Percentiles rank a stretch among this genome's conserved stretches.
Conservation (phyloP, 1,284 basidiomycete genomes). For the Sanghuangporus weigelae region DNA sequence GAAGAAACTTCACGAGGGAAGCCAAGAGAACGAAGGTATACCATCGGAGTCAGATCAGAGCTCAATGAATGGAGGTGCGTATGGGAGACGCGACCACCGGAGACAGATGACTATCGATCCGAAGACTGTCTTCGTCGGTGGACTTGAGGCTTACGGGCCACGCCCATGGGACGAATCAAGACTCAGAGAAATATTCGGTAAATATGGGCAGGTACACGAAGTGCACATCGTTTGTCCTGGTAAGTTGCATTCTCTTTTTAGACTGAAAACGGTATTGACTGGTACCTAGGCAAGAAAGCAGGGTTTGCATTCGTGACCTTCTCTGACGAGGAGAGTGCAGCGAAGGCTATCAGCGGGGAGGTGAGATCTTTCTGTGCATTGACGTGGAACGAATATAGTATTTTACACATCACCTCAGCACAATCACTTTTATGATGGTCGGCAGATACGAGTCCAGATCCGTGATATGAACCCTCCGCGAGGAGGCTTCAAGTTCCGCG, state of each 20-base stretch:
- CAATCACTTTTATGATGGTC: slow-evolving; percentile 59
- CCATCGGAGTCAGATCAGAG: neutral
- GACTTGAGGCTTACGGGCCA: slow-evolving; percentile 57
- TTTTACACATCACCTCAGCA: slow-evolving; percentile 41
- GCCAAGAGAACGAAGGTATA: neutral
- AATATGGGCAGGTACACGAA: slow-evolving; percentile 57
- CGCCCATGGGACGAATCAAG: slow-evolving; percentile 63
- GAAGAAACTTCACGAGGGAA: neutral
- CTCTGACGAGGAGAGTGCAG: slow-evolving; percentile 50
- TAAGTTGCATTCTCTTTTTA: slow-evolving; percentile 11
- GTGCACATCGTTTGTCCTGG: slow-evolving; percentile 51
- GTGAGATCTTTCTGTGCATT: slow-evolving; percentile 30
- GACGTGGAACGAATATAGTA: neutral
- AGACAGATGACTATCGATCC: slow-evolving; percentile 45
- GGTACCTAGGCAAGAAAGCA: slow-evolving; percentile 45
- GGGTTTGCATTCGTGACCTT: slow-evolving; percentile 75
- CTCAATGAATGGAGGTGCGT: slow-evolving; percentile 6
- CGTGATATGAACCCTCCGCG: slow-evolving; percentile 29
- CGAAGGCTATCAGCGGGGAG: slow-evolving; percentile 57
- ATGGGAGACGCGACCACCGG: slow-evolving; percentile 20
- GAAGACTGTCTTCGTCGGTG: slow-evolving; percentile 69
- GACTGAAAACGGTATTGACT: neutral
- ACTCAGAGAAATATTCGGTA: slow-evolving; percentile 49
- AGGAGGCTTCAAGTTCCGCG: slow-evolving; percentile 21
- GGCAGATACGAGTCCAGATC: slow-evolving; percentile 63